Conservation (phyloP, 2,329 filamentous ascomycete genomes). For the Rhynchosporium agropyri region DNA sequence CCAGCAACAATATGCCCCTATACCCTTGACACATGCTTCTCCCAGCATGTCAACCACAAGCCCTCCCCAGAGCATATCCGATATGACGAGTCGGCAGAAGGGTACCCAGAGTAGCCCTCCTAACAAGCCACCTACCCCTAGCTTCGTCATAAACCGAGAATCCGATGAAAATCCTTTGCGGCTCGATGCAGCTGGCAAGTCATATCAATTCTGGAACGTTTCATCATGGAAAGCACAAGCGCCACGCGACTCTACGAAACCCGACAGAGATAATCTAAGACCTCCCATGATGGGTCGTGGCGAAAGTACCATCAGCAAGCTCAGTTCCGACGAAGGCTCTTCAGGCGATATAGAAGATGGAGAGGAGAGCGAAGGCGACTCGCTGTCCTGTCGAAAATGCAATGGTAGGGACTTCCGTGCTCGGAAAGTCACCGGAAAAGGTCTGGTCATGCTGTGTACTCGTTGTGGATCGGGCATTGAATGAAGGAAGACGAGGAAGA, state of each 20-base stretch:
- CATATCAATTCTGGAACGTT: slow-evolving; percentile 60
- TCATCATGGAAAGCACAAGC: slow-evolving; percentile 50
- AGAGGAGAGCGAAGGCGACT: slow-evolving; percentile 41
- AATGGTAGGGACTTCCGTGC: slow-evolving; percentile 64
- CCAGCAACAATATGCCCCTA: slow-evolving; percentile 36
- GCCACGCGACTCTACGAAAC: slow-evolving; percentile 30
- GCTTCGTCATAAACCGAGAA: slow-evolving; percentile 54
- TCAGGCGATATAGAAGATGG: slow-evolving; percentile 45
- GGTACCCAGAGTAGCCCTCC: slow-evolving; percentile 15
- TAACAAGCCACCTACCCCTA: slow-evolving; percentile 54
- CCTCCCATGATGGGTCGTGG: slow-evolving; percentile 28
- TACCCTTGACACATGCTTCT: slow-evolving; percentile 28
- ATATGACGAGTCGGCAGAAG: slow-evolving; percentile 30
- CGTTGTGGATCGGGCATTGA: slow-evolving; percentile 50
- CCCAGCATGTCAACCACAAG: slow-evolving; percentile 38
- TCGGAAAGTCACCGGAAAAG: slow-evolving; percentile 54
- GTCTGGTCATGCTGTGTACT: slow-evolving; percentile 63
- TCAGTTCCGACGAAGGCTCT: slow-evolving; percentile 58
- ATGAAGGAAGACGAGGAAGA: neutral
- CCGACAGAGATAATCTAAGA: slow-evolving; percentile 28
- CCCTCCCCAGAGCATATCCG: slow-evolving; percentile 35
- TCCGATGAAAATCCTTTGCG: slow-evolving; percentile 47
- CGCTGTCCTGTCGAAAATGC: slow-evolving; percentile 60
- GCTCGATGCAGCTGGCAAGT: slow-evolving; percentile 47
- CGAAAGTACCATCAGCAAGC: slow-evolving; percentile 48